phyloP scores from a whole-genome alignment of 352 stramenopile species.

The Aphanomyces invadans region DNA sequence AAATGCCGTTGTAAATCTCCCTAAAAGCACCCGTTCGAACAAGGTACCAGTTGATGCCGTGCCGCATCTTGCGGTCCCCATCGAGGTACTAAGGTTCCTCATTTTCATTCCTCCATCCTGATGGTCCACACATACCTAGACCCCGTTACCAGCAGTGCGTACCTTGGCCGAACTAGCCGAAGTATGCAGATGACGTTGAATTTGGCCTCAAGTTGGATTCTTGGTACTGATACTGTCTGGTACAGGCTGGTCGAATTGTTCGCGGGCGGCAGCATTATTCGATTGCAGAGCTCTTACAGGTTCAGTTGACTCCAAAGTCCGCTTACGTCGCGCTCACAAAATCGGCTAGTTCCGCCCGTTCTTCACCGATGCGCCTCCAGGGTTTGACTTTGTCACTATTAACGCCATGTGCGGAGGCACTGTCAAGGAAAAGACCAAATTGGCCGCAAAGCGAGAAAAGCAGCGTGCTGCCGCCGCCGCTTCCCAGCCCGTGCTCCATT shows the following conservation, averaged over 20 bases:
- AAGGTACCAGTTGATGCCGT: not conserved
- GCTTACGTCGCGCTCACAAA: not conserved
- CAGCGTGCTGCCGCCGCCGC: conserved; percentile 27
- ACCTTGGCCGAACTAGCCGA: conserved; percentile 5
- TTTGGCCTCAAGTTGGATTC: no score
- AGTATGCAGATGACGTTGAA: not conserved
- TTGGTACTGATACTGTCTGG: not conserved
- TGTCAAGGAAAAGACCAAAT: conserved; percentile 39
- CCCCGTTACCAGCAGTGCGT: conserved; percentile 26
- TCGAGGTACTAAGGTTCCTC: not conserved
- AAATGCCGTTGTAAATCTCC: not conserved
- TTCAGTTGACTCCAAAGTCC: conserved; percentile 21
- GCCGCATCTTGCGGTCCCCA: not conserved
- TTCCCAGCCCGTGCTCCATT: conserved; percentile 37
- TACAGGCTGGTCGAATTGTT: conserved; percentile 32
- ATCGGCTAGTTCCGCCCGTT: conserved; percentile 52
- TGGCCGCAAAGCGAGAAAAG: conserved; percentile 39
- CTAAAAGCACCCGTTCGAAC: not conserved
- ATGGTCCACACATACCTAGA: conserved; percentile 1
- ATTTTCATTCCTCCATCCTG: not conserved
- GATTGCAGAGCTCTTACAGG: conserved; percentile 52
- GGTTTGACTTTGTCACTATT: conserved; percentile 56
- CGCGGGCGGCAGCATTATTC: conserved; percentile 54
- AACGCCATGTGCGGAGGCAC: conserved; percentile 41
- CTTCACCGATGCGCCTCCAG: conserved; percentile 53